Base-by-base conservation (phyloP, 164 flowering plant genomes). In the Echeveria elegans region DNA sequence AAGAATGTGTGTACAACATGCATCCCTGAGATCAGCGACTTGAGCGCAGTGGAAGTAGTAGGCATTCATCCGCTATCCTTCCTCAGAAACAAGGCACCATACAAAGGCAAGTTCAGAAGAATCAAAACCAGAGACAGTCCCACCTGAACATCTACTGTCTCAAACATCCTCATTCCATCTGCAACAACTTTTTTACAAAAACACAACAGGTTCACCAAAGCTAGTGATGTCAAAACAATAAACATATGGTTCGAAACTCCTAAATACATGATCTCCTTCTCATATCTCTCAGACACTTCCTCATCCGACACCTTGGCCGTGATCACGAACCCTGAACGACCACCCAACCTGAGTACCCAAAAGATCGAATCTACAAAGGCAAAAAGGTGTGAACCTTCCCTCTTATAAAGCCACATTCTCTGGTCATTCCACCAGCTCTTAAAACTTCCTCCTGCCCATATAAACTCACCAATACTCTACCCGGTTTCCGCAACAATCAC, bases 51-150 rank as follows among this genome's bases (percentile, higher is more conserved):
- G 40, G 88, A 79, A 43, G 29, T 64, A n/a, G n/a, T 64, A 2
- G 96, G 92, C 72, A 91, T 56, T 65, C 76, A 75, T 5, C 97
- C 96, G 24, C 73, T 78, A 64, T 91, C 97, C 75, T 73, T 81
- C 64, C 94, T 71, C 0, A 87, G 21, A 73, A 88, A 88, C 15
- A 85, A 73, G 1, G 74, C 97, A 70, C 81, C 64, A 47, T 80
- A 86, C 61, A 91, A 15, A 0, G 94, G 94, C 68, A 75, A 38
- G 71, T 88, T 85, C 52, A 91, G 66, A 37, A 78, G 23, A 29
- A 87, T 77, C 67, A 86, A 63, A 72, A 69, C 19, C 19, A 77
- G 77, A 74, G 84, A 78, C 5, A 85, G 69, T 50, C 77, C 37
- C 38, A 81, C 58, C 71, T 92, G 96, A 76, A 83, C 30, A 38